Evolutionary conservation across 2,329 filamentous ascomycete species (phyloP).

Genomic region (Aaosphaeria arxii): DNA sequence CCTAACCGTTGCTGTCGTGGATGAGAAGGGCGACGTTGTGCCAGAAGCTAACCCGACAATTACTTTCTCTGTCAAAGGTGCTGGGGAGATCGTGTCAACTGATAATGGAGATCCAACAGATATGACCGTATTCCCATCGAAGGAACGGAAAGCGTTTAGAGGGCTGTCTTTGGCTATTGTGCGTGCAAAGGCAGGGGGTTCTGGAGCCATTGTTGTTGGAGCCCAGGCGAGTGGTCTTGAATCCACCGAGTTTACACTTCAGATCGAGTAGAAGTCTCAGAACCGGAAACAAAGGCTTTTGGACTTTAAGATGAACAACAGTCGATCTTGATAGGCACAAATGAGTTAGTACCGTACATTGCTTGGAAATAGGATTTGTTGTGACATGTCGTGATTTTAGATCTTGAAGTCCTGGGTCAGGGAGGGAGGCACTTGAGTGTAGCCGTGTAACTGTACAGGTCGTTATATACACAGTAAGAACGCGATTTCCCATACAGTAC

Average conservation of each 20-base stretch:
- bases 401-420: too few relatives aligned
- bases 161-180: slow-evolving; percentile 24
- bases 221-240: slow-evolving; percentile 4
- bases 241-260: not conserved
- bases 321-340: too few relatives aligned
- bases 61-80: slow-evolving; percentile 43
- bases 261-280: not conserved
- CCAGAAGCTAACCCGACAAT: slow-evolving; percentile 43
- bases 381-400: too few relatives aligned
- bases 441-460: too few relatives aligned
- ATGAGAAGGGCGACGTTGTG: slow-evolving; percentile 44
- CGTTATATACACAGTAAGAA: too few relatives aligned
- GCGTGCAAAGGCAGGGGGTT: slow-evolving; percentile 5
- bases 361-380: too few relatives aligned
- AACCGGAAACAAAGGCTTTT: too few relatives aligned
- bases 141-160: slow-evolving; percentile 21
- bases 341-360: too few relatives aligned
- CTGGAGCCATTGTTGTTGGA: slow-evolving; percentile 12
- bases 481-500: too few relatives aligned
- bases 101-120: slow-evolving; percentile 49
- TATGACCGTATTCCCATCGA: slow-evolving; percentile 17
- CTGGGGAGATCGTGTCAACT: slow-evolving; percentile 48
- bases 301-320: too few relatives aligned
- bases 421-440: too few relatives aligned
- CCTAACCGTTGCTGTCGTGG: slow-evolving; percentile 46